Evolutionary conservation across 768 basidiomycete genomes (phyloP), one percentile per base, ranked within the genome.

Genomic region (Cystobasidium ongulense): DNA sequence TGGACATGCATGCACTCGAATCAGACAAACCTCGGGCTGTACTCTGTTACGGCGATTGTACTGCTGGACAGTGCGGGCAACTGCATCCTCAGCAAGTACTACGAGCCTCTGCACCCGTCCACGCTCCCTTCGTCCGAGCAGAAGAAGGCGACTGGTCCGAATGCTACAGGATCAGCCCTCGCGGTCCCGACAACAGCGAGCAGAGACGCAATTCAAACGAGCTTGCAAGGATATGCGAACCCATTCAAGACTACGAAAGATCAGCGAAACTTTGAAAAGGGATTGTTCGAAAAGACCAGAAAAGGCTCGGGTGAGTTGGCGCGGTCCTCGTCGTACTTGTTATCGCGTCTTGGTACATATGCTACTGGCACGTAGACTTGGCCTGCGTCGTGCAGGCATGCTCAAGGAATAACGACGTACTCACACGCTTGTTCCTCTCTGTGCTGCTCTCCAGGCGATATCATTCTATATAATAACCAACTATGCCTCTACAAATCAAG

Each of bases 1-100:
- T 7, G 8, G 8, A 7, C 52, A 54, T 8, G 5, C 52, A 7
- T 54, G n/a, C 52, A 8, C n/a, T 7, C 52, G 31, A 18, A 10
- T 29, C 68, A 71, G 68, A 71, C 68, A 23, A 71, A 71, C 53
- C 83, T 96, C 63, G 88, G 92, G 8, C 84, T 99, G 54, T 94
- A 97, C 83, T 88, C 88, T 78, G 84, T 94, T 73, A 86, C 88
- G 57, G 91, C 88, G 0, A 90, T 98, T 81, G 80, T 99, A 76
- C 87, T 97, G 79, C 88, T 97, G 78, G 96, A 99, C 84, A 84
- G 88, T n/a, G 94, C 97, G 78, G 94, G 94, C 25, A 89, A 91
- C 79, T 90, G 96, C 63, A 89, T 98, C 31, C 86, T 99, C 11
- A 90, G 95, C 35, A 98, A 98, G 81, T 98, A 98, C 84, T 98